A percentile compares a stretch with the other conserved stretches of the same genome.
Evolutionary conservation across 2,329 filamentous ascomycete genomes (phyloP).

Genomic region (Diaporthe aspalathi): DNA sequence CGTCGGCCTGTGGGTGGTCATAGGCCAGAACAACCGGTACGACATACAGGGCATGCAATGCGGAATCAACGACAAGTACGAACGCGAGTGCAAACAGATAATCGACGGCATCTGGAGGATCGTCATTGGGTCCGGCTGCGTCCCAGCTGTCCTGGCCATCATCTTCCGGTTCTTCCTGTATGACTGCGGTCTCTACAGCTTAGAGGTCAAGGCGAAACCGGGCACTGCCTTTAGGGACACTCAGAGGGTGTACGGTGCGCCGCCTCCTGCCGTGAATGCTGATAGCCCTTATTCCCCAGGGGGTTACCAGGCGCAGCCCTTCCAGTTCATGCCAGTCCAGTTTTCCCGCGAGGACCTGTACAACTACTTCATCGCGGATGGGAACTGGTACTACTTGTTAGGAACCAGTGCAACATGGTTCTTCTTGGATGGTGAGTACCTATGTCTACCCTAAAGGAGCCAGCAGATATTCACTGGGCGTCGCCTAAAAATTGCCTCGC

Average conservation of each 20-base stretch:
- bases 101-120: conserved; percentile 75
- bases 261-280: conserved; percentile 47
- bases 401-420: conserved; percentile 60
- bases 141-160: conserved; percentile 72
- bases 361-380: conserved; percentile 62
- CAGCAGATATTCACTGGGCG: background rate
- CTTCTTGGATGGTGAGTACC: conserved; percentile 56
- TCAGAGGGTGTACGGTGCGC: conserved; percentile 66
- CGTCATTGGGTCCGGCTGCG: conserved; percentile 72
- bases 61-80: conserved; percentile 57
- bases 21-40: conserved; percentile 57
- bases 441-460: too few species aligned
- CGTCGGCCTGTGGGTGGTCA: conserved; percentile 65
- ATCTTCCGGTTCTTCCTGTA: conserved; percentile 75
- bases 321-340: conserved; percentile 56
- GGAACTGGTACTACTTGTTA: conserved; percentile 58
- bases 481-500: background rate
- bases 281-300: conserved; percentile 48
- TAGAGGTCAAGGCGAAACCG: conserved; percentile 73
- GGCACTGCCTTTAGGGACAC: conserved; percentile 69
- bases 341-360: conserved; percentile 61
- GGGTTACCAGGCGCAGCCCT: conserved; percentile 27
- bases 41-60: conserved; percentile 59
- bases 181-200: conserved; percentile 73
- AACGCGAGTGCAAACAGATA: conserved; percentile 57